Base-by-base conservation (phyloP, 345 rosid genomes). In the Lepidium africanum region DNA sequence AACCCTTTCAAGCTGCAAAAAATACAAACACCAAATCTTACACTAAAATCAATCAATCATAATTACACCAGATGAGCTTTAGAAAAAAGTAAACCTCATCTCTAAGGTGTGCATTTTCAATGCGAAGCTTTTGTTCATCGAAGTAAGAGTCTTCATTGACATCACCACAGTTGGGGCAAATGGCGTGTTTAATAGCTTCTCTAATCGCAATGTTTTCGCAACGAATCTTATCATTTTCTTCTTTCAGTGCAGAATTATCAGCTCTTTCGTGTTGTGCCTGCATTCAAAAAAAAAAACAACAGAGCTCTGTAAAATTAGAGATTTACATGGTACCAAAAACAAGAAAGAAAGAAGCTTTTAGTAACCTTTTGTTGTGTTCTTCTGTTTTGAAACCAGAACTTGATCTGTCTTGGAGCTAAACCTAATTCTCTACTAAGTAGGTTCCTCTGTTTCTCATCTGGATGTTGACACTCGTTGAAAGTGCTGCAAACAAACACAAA, bases 301-400 rank as follows among this genome's bases (percentile, higher is more conserved):
- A n/a, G n/a, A n/a, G n/a, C n/a, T n/a, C n/a, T 36, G 11, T 40
- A 23, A 65, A 61, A 5, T 33, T 46, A 6, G 0, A 45, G 43
- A n/a, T 15, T 10, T 56, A 8, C 1, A 55, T 7, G 36, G 38
- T 38, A 50, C 54, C 43, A 37, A 10, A 6, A 10, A 21, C 30
- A 38, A 43, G 38, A 41, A 17, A 61, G 45, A 53, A 59, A 16
- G 36, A 15, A 9, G 49, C 16, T 32, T 53, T 1, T 15, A 35
- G 1, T 10, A 65, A 90, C 97, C 95, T 94, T 94, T 88, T 94
- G n/a, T 69, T 94, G 99, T 15, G 99, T 94, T 77, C 97, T 79
- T 70, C 96, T 78, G 83, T 94, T 94, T 38, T 94, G 99, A 70
- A 94, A 94, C 99, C 99, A 94, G 73, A 94, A 91, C 87, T 94